Base-by-base conservation (phyloP, 2,329 filamentous ascomycete genomes). In the Alternaria sp. region DNA sequence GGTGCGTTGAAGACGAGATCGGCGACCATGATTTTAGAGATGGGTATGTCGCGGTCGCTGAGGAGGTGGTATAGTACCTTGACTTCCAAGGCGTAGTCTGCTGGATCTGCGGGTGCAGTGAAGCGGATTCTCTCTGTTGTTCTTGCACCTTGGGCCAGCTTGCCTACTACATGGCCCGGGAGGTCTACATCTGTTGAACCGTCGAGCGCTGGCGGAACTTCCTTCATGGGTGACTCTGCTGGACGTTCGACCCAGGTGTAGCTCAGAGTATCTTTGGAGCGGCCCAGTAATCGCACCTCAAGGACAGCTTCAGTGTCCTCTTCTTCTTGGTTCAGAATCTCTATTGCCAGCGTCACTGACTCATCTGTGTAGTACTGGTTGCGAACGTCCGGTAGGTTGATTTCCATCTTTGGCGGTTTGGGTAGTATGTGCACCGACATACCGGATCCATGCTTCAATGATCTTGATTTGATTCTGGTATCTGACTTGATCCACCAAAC, bases 301-400 rank as follows among this genome's bases (percentile, higher is more conserved):
- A 97, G 81, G 61, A 88, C 90, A 21, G 91, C 89, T 65, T 88
- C 86, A 0, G 92, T 91, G 15, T 91, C 88, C 64, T 93, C 90
- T 6, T 93, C 92, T 82, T 99, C 96, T 52, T 89, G 89, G 70
- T 99, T 99, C 60, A 89, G 74, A 4, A 97, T 82, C 46, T 90
- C 87, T 43, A 98, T 83, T 0, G 86, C 81, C 21, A 98, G 78
- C 7, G 83, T 83, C 26, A 97, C 87, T 0, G 83, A 79, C 81
- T 99, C 96, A 71, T 96, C 91, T 1, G 91, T 92, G 76, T 97
- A 98, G 78, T 95, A 96, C 58, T 93, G 90, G 12, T 88, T 85
- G 60, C 86, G 83, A 8, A 90, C 80, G 44, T 88, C 86, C 3
- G 87, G 83, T 10, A 93, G 81, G 25, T 83, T 86, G 49, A 99